Base-by-base conservation (phyloP, 148 eudicot species). In the Hydrangea macrophylla region DNA sequence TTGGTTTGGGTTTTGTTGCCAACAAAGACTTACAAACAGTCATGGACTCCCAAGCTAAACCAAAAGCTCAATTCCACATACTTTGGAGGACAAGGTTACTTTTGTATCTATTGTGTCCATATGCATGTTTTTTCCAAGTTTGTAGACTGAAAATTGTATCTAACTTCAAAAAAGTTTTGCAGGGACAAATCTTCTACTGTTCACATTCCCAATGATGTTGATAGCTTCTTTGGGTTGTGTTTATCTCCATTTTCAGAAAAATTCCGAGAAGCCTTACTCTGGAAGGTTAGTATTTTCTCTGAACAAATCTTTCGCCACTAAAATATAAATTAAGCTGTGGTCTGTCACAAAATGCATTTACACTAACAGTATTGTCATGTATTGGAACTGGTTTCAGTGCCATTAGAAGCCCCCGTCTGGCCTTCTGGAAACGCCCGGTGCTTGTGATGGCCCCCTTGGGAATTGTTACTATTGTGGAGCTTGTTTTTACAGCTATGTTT, bases 1-100 rank as follows among this genome's bases (percentile, higher is more conserved):
- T 58, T 88, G 7, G 60, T 86, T 18, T 88, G 94, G 94, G 68
- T 84, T 71, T 62, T 86, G 74, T 50, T 84, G 56, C 88, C 94
- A 22, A 81, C 85, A 68, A 75, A 82, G 35, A 42, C 64, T 9
- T 88, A 76, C 82, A 85, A 80, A 73, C 9, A 62, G 24, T 33
- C 55, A 8, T 88, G 94, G 94, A 62, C 79, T 55, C 90, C 83
- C 8, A 67, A 40, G 44, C 65, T 88, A 18, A 28, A 72, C 0
- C 11, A 67, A 32, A 67, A 17, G 6, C 84, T 84, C 77, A 78
- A 86, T 68, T 74, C 88, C 8, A 68, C 88, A 6, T 86, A 79
- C 62, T 79, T 81, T 70, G 73, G 82, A 18, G 86, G 74, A 69
- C 91, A 84, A 84, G 91, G 91, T 81, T 58, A 28, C n/a, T 20